phyloP scores from a whole-genome alignment of 768 basidiomycete species.

The Tephrocybe sp. region DNA sequence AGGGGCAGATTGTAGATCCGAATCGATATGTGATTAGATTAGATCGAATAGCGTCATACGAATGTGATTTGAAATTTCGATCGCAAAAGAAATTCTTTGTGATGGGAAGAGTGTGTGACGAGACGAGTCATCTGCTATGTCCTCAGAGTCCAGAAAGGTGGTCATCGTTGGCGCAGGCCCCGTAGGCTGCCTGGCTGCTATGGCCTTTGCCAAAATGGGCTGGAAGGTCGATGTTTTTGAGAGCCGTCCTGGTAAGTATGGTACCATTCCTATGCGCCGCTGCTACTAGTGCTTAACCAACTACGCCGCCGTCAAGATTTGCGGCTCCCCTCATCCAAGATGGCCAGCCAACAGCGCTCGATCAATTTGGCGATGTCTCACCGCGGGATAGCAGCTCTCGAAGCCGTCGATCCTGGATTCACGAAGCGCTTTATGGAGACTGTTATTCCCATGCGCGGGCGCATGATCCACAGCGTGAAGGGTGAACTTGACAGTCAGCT shows the following conservation, averaged over 20 bases:
- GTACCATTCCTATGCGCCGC: neutral
- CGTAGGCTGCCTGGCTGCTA: constrained; percentile 89
- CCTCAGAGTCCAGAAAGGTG: constrained; percentile 37
- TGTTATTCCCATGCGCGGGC: constrained; percentile 91
- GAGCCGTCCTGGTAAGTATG: constrained; percentile 61
- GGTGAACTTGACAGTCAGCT: constrained; percentile 78
- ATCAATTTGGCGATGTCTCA: constrained; percentile 97
- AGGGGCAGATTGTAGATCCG: constrained; percentile 3
- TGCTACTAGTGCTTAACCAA: neutral
- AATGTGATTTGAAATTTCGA: neutral
- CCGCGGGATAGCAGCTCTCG: constrained; percentile 85
- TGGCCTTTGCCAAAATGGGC: constrained; percentile 81
- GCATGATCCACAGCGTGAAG: constrained; percentile 86
- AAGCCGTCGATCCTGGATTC: constrained; percentile 70
- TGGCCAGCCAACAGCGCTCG: constrained; percentile 71
- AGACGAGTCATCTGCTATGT: constrained; percentile 12
- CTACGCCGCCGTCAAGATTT: constrained; percentile 47
- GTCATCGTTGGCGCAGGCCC: constrained; percentile 87
- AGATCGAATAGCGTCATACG: constrained; percentile 15
- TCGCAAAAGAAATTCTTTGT: neutral
- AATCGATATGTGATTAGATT: constrained; percentile 8
- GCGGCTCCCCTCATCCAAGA: constrained; percentile 67
- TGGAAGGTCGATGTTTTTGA: constrained; percentile 85
- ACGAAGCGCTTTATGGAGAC: constrained; percentile 70
- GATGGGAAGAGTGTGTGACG: neutral